Evolutionary conservation across 2,329 filamentous ascomycete genomes (phyloP).

Genomic region (Hypoxylon sp.): DNA sequence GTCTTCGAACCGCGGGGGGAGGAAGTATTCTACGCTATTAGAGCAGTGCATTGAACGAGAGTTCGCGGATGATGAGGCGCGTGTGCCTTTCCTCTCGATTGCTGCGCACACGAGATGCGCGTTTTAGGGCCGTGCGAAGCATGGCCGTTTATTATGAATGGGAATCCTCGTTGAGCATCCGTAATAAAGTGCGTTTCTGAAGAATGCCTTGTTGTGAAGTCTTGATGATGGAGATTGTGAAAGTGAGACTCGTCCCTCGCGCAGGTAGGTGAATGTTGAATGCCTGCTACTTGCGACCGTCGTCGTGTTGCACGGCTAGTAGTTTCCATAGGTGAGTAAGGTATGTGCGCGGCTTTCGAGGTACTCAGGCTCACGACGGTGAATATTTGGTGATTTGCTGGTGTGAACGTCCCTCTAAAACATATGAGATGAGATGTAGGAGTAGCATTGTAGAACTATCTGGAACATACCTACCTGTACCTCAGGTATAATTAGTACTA

Average conservation of each 20-base stretch:
- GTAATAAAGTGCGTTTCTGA: constrained; percentile 6
- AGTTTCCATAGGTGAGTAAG: too few species aligned
- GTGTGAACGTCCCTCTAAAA: too few species aligned
- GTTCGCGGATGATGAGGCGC: not conserved
- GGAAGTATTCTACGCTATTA: constrained; percentile 21
- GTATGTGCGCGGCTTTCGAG: not conserved
- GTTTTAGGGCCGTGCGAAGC: constrained; percentile 23
- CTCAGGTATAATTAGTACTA: not conserved
- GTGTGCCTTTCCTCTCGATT: constrained; percentile 8
- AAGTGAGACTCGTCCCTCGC: not conserved
- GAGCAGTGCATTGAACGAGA: constrained; percentile 9
- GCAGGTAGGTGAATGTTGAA: not conserved
- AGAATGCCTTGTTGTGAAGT: not conserved
- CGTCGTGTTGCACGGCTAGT: not conserved
- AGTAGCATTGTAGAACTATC: not conserved
- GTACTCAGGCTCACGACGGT: not conserved
- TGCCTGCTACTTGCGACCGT: not conserved
- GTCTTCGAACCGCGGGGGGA: too few species aligned
- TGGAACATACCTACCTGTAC: too few species aligned
- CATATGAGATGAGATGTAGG: too few species aligned
- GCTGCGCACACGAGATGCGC: not conserved
- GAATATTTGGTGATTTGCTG: not conserved
- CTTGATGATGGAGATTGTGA: not conserved
- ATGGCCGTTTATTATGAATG: constrained; percentile 39
- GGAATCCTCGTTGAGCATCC: constrained; percentile 34